These are phyloP conservation scores for Dactylorhiza incarnata DNA, from an alignment of 106 monocot genomes.

Conservation along the genomic window DNA sequence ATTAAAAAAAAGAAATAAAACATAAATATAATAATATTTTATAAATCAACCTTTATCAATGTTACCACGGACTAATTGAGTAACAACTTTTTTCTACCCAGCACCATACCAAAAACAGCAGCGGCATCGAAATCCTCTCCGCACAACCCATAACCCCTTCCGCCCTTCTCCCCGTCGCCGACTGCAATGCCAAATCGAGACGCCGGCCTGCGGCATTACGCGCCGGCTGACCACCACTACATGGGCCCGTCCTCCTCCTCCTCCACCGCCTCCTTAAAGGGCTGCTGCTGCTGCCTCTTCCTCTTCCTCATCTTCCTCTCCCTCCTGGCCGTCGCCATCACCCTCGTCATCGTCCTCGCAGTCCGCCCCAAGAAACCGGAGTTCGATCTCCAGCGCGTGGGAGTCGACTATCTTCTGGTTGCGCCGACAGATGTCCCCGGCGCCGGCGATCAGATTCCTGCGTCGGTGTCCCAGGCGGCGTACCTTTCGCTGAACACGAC, in stretches of 20 bases:
- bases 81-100: too few species aligned
- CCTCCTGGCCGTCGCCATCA: constrained; percentile 48
- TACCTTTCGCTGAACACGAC: constrained; percentile 80
- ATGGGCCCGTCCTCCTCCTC: constrained; percentile 1
- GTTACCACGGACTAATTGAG: too few species aligned
- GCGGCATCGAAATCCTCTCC: too few species aligned
- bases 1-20: too few species aligned
- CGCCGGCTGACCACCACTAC: not conserved
- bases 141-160: too few species aligned
- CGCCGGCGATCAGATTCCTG: constrained; percentile 2
- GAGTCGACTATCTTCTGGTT: constrained; percentile 67
- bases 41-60: too few species aligned
- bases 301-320: constrained; percentile 78
- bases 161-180: too few species aligned
- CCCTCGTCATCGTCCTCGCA: constrained; percentile 58
- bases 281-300: constrained; percentile 93
- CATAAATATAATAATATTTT: too few species aligned
- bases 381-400: constrained; percentile 60
- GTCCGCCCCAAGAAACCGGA: constrained; percentile 62
- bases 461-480: constrained; percentile 1
- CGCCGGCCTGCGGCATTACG: not conserved
- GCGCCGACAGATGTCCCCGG: constrained; percentile 9
- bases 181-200: not conserved
- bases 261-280: constrained; percentile 49
- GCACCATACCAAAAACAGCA: too few species aligned